These are phyloP conservation scores for Cylindrotheca closterium DNA, from an alignment of 108 stramenopile species.

Conservation along the genomic window DNA sequence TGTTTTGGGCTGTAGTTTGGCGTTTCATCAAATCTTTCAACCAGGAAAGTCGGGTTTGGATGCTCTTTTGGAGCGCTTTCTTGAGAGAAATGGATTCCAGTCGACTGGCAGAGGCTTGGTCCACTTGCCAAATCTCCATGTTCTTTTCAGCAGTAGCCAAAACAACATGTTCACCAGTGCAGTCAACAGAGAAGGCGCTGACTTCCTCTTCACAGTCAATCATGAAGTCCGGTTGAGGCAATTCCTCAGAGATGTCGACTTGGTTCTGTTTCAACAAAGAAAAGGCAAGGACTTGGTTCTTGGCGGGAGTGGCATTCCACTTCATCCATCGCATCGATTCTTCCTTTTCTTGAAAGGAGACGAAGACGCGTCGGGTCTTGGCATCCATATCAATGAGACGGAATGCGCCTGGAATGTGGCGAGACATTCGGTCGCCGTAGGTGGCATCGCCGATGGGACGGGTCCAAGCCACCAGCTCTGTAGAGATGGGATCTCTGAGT, in stretches of 20 bases:
- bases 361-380: conserved; percentile 36
- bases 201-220: conserved; percentile 44
- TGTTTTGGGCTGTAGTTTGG: neutral
- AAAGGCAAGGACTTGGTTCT: neutral
- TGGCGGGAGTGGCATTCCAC: neutral
- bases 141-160: conserved; percentile 48
- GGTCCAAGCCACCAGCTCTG: conserved; percentile 9
- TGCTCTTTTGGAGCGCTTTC: neutral
- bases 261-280: neutral
- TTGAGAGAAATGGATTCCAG: neutral
- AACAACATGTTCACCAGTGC: conserved; percentile 39
- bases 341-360: conserved; percentile 2
- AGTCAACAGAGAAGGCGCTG: conserved; percentile 39
- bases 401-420: conserved; percentile 34
- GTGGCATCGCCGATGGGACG: neutral
- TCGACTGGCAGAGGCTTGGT: neutral
- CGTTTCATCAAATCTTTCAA: neutral
- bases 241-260: conserved; percentile 2
- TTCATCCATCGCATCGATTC: conserved; percentile 2
- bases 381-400: conserved; percentile 48
- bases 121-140: conserved; percentile 52
- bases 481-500: neutral
- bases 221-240: conserved; percentile 32
- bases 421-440: conserved; percentile 18
- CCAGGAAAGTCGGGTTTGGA: neutral